These are phyloP conservation scores for Akebia trifoliata DNA, from an alignment of 164 flowering plant genomes.

Conservation along the genomic window DNA sequence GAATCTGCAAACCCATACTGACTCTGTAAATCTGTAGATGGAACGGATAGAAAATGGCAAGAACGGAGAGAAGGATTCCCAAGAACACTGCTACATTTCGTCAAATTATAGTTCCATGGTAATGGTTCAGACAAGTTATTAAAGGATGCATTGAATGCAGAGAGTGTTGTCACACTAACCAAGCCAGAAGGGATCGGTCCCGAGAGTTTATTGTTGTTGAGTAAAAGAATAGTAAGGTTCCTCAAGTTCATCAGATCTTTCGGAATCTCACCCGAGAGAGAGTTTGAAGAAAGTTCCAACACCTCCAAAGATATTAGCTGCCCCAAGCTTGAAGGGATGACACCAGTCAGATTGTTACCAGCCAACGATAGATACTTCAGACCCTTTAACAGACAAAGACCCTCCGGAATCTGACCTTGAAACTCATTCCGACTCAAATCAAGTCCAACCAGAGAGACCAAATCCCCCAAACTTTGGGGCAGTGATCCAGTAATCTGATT, in stretches of 20 bases:
- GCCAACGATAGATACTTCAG: constrained; percentile 59
- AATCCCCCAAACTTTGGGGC: constrained; percentile 42
- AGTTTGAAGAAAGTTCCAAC: constrained; percentile 68
- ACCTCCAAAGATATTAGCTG: constrained; percentile 45
- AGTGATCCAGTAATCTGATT: constrained; percentile 58
- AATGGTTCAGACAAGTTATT: constrained; percentile 76
- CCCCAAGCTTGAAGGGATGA: constrained; percentile 57
- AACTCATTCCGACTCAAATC: constrained; percentile 63
- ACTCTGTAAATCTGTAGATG: constrained; percentile 41
- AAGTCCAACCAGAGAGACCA: constrained; percentile 49
- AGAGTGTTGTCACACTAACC: constrained; percentile 47
- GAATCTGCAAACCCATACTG: constrained; percentile 23
- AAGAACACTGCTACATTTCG: constrained; percentile 44
- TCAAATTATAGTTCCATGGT: constrained; percentile 36
- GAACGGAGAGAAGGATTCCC: constrained; percentile 55
- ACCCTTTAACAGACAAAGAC: constrained; percentile 37
- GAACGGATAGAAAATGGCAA: constrained; percentile 39
- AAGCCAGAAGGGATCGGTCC: constrained; percentile 66
- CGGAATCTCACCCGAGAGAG: constrained; percentile 67
- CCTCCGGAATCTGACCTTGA: constrained; percentile 51
- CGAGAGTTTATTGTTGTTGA: constrained; percentile 59
- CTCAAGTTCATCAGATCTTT: constrained; percentile 43
- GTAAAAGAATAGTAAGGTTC: constrained; percentile 51
- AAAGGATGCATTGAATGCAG: constrained; percentile 65
- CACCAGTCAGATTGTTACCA: constrained; percentile 58